Percentiles rank a stretch among this genome's conserved stretches.
These are phyloP conservation scores for Tinospora cordifolia DNA, from an alignment of 164 flowering plant species.

Conservation along the genomic window DNA sequence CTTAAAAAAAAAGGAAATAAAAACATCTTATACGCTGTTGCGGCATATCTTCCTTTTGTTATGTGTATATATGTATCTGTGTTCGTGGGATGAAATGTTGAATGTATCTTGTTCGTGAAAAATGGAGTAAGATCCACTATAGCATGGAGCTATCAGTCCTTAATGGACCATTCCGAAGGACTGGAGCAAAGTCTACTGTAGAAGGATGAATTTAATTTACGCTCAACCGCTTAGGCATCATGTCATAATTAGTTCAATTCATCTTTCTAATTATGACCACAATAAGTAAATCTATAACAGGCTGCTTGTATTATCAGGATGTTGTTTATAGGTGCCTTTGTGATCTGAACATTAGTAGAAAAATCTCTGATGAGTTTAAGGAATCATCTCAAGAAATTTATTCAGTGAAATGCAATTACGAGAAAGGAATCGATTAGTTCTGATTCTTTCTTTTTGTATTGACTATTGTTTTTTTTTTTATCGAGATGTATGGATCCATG, in stretches of 20 bases:
- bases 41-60: neutral
- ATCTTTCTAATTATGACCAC: neutral
- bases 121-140: neutral
- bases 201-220: no score
- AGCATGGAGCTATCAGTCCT: no score
- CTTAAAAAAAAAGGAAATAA: no score
- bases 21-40: neutral
- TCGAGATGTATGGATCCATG: no score
- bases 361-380: neutral
- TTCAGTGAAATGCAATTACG: neutral
- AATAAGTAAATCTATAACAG: neutral
- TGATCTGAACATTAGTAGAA: neutral
- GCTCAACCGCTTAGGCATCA: no score
- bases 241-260: neutral
- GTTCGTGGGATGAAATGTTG: neutral
- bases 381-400: neutral
- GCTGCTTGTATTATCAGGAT: neutral
- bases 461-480: no score
- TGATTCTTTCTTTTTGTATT: no score
- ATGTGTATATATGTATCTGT: neutral
- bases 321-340: neutral
- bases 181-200: neutral
- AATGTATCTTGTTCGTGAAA: neutral
- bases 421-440: no score
- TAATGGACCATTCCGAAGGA: no score